Conservation (phyloP, 2,329 filamentous ascomycete genomes). For the Monosporascus sp. region DNA sequence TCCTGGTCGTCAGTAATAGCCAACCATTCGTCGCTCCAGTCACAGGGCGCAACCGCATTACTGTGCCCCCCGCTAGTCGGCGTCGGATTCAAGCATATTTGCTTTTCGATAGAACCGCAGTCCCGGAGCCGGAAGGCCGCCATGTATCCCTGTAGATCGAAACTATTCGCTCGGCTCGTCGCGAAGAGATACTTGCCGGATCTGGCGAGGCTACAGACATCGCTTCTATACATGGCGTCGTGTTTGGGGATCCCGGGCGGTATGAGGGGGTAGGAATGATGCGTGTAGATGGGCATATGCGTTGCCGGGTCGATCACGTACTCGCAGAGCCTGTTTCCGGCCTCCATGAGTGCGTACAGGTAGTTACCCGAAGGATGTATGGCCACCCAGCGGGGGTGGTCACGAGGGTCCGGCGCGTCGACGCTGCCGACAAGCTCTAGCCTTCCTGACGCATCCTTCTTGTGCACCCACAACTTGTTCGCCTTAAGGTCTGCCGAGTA, state of each 20-base stretch:
- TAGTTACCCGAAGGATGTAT: constrained; percentile 74
- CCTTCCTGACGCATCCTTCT: constrained; percentile 57
- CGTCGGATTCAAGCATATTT: constrained; percentile 77
- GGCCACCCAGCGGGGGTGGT: constrained; percentile 86
- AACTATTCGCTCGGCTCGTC: constrained; percentile 72
- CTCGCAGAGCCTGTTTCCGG: constrained; percentile 76
- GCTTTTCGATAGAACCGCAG: constrained; percentile 66
- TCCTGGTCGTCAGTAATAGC: constrained; percentile 85
- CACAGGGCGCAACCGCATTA: constrained; percentile 79
- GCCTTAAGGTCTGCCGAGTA: constrained; percentile 75
- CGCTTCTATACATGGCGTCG: constrained; percentile 69
- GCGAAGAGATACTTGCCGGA: constrained; percentile 76
- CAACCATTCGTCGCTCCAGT: constrained; percentile 85
- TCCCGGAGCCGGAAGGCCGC: constrained; percentile 69
- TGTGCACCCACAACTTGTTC: constrained; percentile 82
- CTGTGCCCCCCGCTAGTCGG: constrained; percentile 84
- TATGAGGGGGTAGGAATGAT: constrained; percentile 71
- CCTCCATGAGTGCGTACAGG: constrained; percentile 84
- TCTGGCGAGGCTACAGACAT: constrained; percentile 70
- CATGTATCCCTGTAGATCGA: constrained; percentile 74
- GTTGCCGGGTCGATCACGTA: constrained; percentile 73
- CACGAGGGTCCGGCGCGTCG: constrained; percentile 62
- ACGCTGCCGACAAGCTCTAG: constrained; percentile 67
- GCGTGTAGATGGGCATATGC: constrained; percentile 72
- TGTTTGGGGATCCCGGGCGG: constrained; percentile 59